These are phyloP conservation scores for Gamarada debralockiae DNA, from an alignment of 495 filamentous ascomycete species.

Conservation along the genomic window DNA sequence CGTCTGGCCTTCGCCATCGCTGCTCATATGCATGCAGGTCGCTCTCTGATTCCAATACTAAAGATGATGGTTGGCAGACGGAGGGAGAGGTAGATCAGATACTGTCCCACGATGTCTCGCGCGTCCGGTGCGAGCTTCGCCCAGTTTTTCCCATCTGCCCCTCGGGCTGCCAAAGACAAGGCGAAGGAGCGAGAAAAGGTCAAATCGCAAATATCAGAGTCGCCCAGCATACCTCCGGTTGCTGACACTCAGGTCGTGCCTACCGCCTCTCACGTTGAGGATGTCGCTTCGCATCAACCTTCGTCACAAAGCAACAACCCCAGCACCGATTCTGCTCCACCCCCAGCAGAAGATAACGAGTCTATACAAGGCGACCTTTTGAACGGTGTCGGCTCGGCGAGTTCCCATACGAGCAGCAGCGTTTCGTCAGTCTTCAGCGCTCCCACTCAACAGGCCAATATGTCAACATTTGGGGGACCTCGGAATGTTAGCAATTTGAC, in stretches of 20 bases:
- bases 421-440: conserved; percentile 62
- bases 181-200: conserved; percentile 49
- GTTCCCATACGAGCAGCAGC: conserved; percentile 56
- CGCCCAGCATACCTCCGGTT: conserved; percentile 27
- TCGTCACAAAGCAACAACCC: conserved; percentile 28
- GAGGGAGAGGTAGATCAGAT: conserved; percentile 41
- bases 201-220: conserved; percentile 32
- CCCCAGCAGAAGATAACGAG: conserved; percentile 52
- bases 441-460: conserved; percentile 40
- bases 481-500: conserved; percentile 53
- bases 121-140: conserved; percentile 75
- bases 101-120: conserved; percentile 64
- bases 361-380: conserved; percentile 56
- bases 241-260: conserved; percentile 21
- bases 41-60: conserved; percentile 32
- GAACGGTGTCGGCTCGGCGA: conserved; percentile 61
- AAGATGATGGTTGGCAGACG: conserved; percentile 53
- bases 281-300: conserved; percentile 23
- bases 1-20: conserved; percentile 13
- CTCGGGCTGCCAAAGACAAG: conserved; percentile 53
- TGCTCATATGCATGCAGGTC: conserved; percentile 39
- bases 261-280: conserved; percentile 21
- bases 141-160: conserved; percentile 86
- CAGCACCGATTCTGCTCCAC: conserved; percentile 33
- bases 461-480: conserved; percentile 40